phyloP scores from a whole-genome alignment of 805 yeast species.

The Candida boleticola region DNA sequence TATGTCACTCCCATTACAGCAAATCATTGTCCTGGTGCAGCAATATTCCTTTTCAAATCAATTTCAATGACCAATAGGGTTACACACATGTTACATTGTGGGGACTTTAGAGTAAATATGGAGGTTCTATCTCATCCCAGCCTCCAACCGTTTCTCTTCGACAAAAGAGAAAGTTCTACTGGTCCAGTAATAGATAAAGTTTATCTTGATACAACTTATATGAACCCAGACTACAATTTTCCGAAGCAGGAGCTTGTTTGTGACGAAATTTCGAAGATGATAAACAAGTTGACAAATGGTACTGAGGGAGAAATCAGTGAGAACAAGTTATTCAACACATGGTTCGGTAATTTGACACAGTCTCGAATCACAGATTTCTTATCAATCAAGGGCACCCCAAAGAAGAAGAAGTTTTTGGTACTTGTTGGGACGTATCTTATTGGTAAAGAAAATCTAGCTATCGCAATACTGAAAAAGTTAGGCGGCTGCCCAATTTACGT shows the following conservation, averaged over 20 bases:
- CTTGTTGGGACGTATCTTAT: slow-evolving; percentile 87
- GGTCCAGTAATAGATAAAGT: slow-evolving; percentile 66
- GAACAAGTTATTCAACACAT: slow-evolving; percentile 17
- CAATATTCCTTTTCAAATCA: slow-evolving; percentile 67
- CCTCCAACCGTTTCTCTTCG: slow-evolving; percentile 17
- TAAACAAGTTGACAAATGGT: slow-evolving; percentile 26
- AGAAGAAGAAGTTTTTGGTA: slow-evolving; percentile 47
- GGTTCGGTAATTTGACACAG: slow-evolving; percentile 37
- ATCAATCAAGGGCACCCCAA: slow-evolving; percentile 8
- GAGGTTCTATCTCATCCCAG: slow-evolving; percentile 44
- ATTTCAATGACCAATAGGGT: slow-evolving; percentile 18
- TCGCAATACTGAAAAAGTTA: slow-evolving; percentile 54
- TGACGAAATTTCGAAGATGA: slow-evolving; percentile 53
- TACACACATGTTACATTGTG: slow-evolving; percentile 68
- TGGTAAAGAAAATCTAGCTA: slow-evolving; percentile 87
- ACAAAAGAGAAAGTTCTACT: slow-evolving; percentile 9
- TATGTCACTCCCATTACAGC: slow-evolving; percentile 73
- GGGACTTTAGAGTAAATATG: slow-evolving; percentile 80
- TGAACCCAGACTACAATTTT: slow-evolving; percentile 70
- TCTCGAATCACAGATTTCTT: slow-evolving; percentile 40
- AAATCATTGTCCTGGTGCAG: slow-evolving; percentile 97
- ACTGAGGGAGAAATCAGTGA: slow-evolving; percentile 16
- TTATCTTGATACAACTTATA: slow-evolving; percentile 88
- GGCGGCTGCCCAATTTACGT: slow-evolving; percentile 53
- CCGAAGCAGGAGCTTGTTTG: slow-evolving; percentile 77